Base-by-base conservation (phyloP, 768 basidiomycete species). In the Gloeostereum incarnatum region DNA sequence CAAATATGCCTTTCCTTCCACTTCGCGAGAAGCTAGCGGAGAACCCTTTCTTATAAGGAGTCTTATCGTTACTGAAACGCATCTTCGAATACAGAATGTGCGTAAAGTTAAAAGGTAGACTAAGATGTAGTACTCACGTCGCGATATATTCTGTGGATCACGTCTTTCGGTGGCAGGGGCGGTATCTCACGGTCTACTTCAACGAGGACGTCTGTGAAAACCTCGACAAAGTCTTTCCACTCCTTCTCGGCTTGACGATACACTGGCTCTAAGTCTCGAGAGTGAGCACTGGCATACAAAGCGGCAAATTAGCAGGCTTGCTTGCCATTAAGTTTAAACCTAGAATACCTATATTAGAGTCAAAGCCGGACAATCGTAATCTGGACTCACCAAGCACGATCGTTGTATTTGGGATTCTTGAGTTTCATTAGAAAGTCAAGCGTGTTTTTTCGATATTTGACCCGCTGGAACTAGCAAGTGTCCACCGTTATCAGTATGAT, bases 41-140 rank as follows among this genome's bases (percentile, higher is more conserved):
- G 22, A 97, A 70, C 7, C 69, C 68, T 5, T 58, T 73, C 61
- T 98, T 98, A 65, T 99, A 99, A 0, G 94, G 94, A 4, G 94
- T 99, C 62, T 92, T 93, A 54, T 92, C 86, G 40, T 88, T 88
- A 52, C 85, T 89, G 59, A 94, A 96, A 10, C 92, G 75, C 17
- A 94, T 57, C 86, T 90, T 22, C 31, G 24, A 24, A 5, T 6
- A 8, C 16, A 14, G 25, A 11, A 40, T 19, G n/a, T 9, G 17
- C 17, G 11, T 8, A 11, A 26, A 24, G 10, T 6, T 18, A 11
- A 36, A n/a, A 9, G 6, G 14, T 19, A 6, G n/a, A 21, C n/a
- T 18, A 35, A 23, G 31, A 31, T 31, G n/a, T 24, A 21, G 26
- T 7, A 24, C 4, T 17, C 35, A 85, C 87, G 55, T 97, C 94